Base-by-base conservation (phyloP, 2,329 filamentous ascomycete genomes). In the Juglanconis oblonga region DNA sequence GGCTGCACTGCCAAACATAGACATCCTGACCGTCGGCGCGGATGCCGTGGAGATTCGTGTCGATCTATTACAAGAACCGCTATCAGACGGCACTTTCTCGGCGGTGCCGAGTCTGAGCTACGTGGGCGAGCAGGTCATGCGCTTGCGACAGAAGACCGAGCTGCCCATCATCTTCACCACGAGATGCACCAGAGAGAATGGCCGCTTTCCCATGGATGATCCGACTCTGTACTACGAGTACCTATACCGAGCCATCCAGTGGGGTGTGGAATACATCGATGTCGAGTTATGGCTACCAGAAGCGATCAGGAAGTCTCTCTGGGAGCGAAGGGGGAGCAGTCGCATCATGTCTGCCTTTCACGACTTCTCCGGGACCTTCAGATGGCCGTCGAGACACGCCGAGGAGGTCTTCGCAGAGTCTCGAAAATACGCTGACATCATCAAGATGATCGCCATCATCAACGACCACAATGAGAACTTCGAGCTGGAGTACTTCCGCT, bases 261-360 rank as follows among this genome's bases (percentile, higher is more conserved):
- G 91, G 90, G 91, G 92, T 1, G 89, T 92, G 61, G 91, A 96
- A 72, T 96, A 96, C 70, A 88, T 96, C 64, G 91, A 96, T 68
- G 91, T 96, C 55, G 91, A 96, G 76, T 76, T 96, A 44, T 95
- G 91, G 90, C 81, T 96, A 42, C 91, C 91, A 1, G 90, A 93
- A 70, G 78, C 84, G 6, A 90, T 96, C 58, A 81, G 91, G 64
- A 80, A 80, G 64, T 81, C 79, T 62, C 75, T 96, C 9, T 88
- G 86, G 56, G 84, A 89, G 66, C 81, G 84, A 57, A 88, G 88
- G 65, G 91, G 91, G 2, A 90, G 87, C 73, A 94, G 89, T 68
- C 89, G 88, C 65, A 92, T 96, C 73, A 92, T 96, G 78, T 94
- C 91, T n/a, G 91, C 92, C 11, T 95, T 94, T 69, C 92, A 96